phyloP scores from a whole-genome alignment of 768 basidiomycete species.

The Harrya chromipes region DNA sequence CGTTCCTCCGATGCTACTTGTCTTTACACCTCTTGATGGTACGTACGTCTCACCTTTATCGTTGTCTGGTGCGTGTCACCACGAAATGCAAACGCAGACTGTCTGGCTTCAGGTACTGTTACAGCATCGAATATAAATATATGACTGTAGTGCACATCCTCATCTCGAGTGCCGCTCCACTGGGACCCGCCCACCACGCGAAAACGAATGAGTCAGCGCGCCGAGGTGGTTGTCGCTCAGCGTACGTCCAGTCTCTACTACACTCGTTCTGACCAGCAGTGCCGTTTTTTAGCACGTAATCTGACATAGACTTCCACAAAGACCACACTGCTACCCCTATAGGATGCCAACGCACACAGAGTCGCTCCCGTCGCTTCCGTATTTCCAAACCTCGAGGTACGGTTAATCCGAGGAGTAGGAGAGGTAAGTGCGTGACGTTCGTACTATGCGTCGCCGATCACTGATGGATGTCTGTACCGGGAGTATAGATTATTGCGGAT shows the following conservation, averaged over 20 bases:
- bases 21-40: too few relatives aligned
- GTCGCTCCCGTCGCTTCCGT: conserved; percentile 68
- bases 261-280: neutral
- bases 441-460: neutral
- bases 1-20: too few relatives aligned
- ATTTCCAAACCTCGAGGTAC: conserved; percentile 72
- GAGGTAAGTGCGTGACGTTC: conserved; percentile 24
- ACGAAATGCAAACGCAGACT: too few relatives aligned
- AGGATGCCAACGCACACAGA: conserved; percentile 44
- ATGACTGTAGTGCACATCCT: too few relatives aligned
- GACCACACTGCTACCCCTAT: conserved; percentile 50
- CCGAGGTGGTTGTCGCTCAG: conserved; percentile 50
- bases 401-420: conserved; percentile 62
- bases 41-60: too few relatives aligned
- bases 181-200: too few relatives aligned
- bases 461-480: conserved; percentile 1
- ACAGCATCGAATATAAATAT: too few relatives aligned
- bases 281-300: conserved; percentile 53
- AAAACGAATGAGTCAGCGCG: too few relatives aligned
- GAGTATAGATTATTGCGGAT: conserved; percentile 28
- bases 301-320: conserved; percentile 83
- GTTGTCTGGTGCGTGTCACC: too few relatives aligned
- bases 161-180: too few relatives aligned
- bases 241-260: conserved; percentile 34
- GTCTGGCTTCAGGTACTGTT: too few relatives aligned